Evolutionary conservation across 768 basidiomycete genomes (phyloP), one percentile per base, ranked within the genome.

Genomic region (Scleroderma citrinum): DNA sequence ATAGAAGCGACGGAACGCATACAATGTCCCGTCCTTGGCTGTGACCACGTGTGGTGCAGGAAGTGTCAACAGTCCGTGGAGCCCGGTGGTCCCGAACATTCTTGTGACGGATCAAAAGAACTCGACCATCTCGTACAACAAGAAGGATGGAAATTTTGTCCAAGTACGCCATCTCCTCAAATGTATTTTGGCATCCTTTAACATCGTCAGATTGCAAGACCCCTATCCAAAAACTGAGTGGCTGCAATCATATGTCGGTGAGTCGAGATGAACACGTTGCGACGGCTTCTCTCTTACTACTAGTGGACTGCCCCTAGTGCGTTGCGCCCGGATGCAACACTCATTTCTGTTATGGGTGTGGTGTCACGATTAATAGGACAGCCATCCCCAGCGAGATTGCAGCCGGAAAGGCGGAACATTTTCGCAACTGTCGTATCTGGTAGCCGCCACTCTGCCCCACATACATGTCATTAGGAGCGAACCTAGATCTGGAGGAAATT

Each of bases 101-200:
- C 77, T 1, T 85, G 83, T 55, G 81, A 82, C 49, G 80, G 78
- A 11, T 67, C 75, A 1, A 64, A 70, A 1, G 82, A 83, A 52
- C 64, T 83, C 17, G 70, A 75, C 12, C 66, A 73, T 44, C 60
- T 81, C 24, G 75, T 82, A 76, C 60, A 64, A 37, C 56, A 69
- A 47, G 62, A 71, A 41, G 81, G 82, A 5, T 85, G 83, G 83
- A 79, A 76, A 51, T 72, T 75, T 54, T 85, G 83, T 56, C 79
- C 83, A 46, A 80, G 82, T 69, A 50, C 52, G 71, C 49, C 26
- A 35, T n/a, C 12, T 3, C 12, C 14, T 24, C 17, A 21, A 6
- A n/a, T 2, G 12, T 12, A 5, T 3, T 5, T n/a, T 42, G 10
- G 23, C 23, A 35, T 31, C 21, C 49, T 47, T 43, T 21, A 17